Evolutionary conservation across 768 basidiomycete genomes (phyloP), one percentile per base, ranked within the genome.

Genomic region (Boletus reticulatus): DNA sequence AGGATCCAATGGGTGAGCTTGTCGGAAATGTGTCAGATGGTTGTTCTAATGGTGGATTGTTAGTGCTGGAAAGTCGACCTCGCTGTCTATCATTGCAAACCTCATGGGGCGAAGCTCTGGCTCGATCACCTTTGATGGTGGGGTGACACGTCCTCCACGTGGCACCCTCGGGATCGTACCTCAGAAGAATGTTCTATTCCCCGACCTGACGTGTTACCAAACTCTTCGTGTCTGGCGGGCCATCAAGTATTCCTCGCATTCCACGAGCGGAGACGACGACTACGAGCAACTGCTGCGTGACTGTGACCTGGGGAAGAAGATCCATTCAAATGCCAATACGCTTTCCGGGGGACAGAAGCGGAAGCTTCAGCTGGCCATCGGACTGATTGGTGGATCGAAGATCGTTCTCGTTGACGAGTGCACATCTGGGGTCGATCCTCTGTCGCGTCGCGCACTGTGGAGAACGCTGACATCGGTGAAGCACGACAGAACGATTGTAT

Each of bases 101-200:
- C 75, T 92, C 12, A 69, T 83, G 10, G 81, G 81, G 7, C 80
- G 78, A 19, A 84, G 81, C 5, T 72, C 76, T 27, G 90, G 90
- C 32, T 73, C 76, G 3, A 75, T 92, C 17, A 72, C 76, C 1
- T 80, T 78, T 54, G 81, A 81, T 61, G 83, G 83, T 36, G 83
- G 83, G 0, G 67, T 72, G 17, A 64, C 77, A 39, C 74, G 74
- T 29, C 84, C 86, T 8, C 75, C 84, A 6, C 83, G 82, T 0
- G 88, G 88, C 9, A 81, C 80, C 0, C 67, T 92, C 17, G 89
- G 90, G 2, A 85, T 92, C 54, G 88, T 89, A 0, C 88, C 89
- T 1, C 89, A 92, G 73, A 90, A 88, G 73, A 91, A 92, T 61
- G 89, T 92, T 6, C 75, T 92, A 3, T 89, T 91, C 65, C 82